Conservation (phyloP, 768 basidiomycete species). For the Amanita phalloides region DNA sequence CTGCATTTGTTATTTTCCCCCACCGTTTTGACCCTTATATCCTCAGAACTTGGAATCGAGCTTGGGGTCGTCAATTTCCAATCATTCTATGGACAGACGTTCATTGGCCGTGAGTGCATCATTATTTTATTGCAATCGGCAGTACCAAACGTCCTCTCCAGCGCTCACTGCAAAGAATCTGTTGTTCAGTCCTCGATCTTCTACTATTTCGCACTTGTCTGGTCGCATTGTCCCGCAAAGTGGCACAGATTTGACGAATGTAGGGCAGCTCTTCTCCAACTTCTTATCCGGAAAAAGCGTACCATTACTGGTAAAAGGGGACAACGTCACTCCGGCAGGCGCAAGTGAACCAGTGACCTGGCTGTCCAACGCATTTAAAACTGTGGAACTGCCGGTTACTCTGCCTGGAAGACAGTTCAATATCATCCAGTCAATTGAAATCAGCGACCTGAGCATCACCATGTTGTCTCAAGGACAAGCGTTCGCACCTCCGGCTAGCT, state of each 20-base stretch:
- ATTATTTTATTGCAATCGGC: background rate
- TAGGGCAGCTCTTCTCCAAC: conserved; percentile 56
- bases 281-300: conserved; percentile 56
- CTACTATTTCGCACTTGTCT: conserved; percentile 40
- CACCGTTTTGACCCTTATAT: conserved; percentile 9
- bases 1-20: background rate
- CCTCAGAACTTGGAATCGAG: conserved; percentile 57
- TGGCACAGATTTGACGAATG: conserved; percentile 36
- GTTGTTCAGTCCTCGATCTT: conserved; percentile 35
- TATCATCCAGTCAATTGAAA: conserved; percentile 53
- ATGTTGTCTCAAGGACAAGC: conserved; percentile 42
- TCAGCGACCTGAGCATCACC: conserved; percentile 45
- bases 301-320: conserved; percentile 46
- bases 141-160: conserved; percentile 14
- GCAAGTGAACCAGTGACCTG: conserved; percentile 41
- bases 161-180: conserved; percentile 42
- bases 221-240: conserved; percentile 57
- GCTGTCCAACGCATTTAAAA: conserved; percentile 64
- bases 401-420: conserved; percentile 50
- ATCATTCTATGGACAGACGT: conserved; percentile 42
- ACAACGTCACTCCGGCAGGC: conserved; percentile 49
- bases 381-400: conserved; percentile 46
- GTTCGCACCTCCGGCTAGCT: conserved; percentile 51
- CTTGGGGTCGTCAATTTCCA: conserved; percentile 61
- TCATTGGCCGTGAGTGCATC: conserved; percentile 47